Base-by-base conservation (phyloP, 441 rosid genomes). In the Daphne laureola region DNA sequence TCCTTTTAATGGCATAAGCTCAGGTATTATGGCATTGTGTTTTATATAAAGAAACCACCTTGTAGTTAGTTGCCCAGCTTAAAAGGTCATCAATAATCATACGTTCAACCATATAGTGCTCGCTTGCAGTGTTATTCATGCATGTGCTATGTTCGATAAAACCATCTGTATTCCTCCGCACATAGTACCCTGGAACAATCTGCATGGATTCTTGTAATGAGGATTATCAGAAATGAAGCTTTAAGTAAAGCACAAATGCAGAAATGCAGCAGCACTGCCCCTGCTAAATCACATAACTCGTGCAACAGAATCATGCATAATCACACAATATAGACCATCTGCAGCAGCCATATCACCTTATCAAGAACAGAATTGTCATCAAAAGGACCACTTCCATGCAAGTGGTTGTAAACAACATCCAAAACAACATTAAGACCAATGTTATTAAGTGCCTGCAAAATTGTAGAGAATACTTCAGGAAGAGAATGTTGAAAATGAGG, bases 171-270 rank as follows among this genome's bases (percentile, higher is more conserved):
- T 83, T 83, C 80, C 93, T 80, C 73, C 98, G 79, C 83, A 93
- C 70, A 80, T 89, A 85, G 77, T 93, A 93, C 59, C 98, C 98
- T 63, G 98, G 98, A 74, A 93, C 98, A 76, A 89, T 79, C 97
- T 93, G 65, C 57, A 61, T 59, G 36, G 67, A 63, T 48, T 49
- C 42, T 18, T 49, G 36, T 67, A 59, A 58, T 16, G 55, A 49
- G 43, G 41, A 21, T 12, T 27, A 16, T 43, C 21, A 35, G 2
- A 21, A 21, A 51, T 43, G 66, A 68, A 17, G 25, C 58, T 8
- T 15, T 43, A 51, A 17, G 58, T 31, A 31, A 31, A 31, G 38
- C 38, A 31, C 8, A 31, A 31, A 7, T 1, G 2, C 11, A 9
- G 11, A 53, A 17, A 51, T 31, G 38, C 9, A 9, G 38, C 11